Conservation (phyloP, 1,139 yeast species). For the Keqinozyma sinolaborantium region DNA sequence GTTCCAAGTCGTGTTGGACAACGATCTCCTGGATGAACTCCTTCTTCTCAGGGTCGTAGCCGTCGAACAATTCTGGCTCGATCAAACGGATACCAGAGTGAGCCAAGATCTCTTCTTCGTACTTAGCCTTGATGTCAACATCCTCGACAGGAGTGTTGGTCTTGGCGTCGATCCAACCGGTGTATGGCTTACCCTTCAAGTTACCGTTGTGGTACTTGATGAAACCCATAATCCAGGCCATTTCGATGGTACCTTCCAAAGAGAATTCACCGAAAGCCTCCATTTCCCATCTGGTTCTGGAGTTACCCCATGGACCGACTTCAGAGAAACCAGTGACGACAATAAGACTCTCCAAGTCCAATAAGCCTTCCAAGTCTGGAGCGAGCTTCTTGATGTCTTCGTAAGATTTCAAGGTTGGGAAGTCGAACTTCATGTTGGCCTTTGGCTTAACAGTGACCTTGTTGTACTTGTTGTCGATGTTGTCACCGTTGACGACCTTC, state of each 20-base stretch:
- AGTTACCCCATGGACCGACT: constrained; percentile 99
- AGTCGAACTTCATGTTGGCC: constrained; percentile 89
- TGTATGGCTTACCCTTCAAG: constrained; percentile 81
- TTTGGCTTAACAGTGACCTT: constrained; percentile 81
- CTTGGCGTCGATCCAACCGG: constrained; percentile 98
- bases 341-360: constrained; percentile 85
- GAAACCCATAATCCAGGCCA: constrained; percentile 99
- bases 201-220: constrained; percentile 92
- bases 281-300: constrained; percentile 99
- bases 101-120: constrained; percentile 81
- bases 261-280: constrained; percentile 94
- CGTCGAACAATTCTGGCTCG: constrained; percentile 91
- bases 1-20: constrained; percentile 92
- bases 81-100: constrained; percentile 96
- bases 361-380: constrained; percentile 82
- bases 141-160: constrained; percentile 92
- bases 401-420: constrained; percentile 83
- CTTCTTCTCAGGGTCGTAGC: constrained; percentile 93
- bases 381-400: constrained; percentile 67
- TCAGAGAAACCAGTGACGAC: constrained; percentile 98
- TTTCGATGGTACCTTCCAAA: constrained; percentile 97
- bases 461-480: constrained; percentile 81
- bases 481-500: constrained; percentile 85
- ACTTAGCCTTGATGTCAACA: constrained; percentile 85
- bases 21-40: constrained; percentile 92